phyloP scores from a whole-genome alignment of 2,329 filamentous ascomycete genomes.

The Scleromitrula shiraiana region DNA sequence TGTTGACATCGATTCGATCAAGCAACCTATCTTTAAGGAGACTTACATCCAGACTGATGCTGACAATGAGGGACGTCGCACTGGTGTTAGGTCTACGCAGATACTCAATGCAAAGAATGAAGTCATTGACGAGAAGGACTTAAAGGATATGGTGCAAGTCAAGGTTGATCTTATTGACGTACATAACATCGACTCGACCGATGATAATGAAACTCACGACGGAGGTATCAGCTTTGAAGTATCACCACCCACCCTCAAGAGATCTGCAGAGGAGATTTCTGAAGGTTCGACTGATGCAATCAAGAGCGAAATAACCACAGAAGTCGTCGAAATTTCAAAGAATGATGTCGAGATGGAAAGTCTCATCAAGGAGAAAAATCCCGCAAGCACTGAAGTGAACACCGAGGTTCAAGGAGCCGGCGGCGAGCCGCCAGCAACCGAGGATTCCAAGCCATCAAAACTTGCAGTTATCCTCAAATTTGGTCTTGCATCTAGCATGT shows the following conservation, averaged over 20 bases:
- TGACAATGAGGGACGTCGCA: conserved; percentile 27
- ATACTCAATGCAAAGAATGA: conserved; percentile 5
- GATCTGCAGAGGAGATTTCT: conserved; percentile 12
- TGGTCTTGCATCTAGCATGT: conserved; percentile 70
- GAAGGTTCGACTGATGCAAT: conserved; percentile 1
- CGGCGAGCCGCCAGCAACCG: neutral
- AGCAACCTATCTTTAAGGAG: conserved; percentile 21
- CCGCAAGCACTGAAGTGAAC: neutral
- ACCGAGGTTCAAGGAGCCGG: neutral
- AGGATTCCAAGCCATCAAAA: conserved; percentile 33
- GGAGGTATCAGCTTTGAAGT: conserved; percentile 5
- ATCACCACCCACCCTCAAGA: conserved; percentile 3
- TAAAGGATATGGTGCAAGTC: neutral
- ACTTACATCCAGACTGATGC: conserved; percentile 25
- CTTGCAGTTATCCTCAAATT: conserved; percentile 65
- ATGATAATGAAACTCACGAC: conserved; percentile 5
- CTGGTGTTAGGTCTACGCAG: conserved; percentile 15
- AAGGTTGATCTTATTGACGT: neutral
- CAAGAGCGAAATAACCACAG: neutral
- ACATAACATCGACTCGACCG: conserved; percentile 1
- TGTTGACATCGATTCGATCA: conserved; percentile 8
- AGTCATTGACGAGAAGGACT: neutral
- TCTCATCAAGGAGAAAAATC: neutral
- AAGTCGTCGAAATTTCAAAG: neutral
- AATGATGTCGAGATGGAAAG: neutral